A percentile compares a stretch with the other conserved stretches of the same genome.
phyloP scores from a whole-genome alignment of 768 basidiomycete genomes.

The Pulveroboletus sp. region DNA sequence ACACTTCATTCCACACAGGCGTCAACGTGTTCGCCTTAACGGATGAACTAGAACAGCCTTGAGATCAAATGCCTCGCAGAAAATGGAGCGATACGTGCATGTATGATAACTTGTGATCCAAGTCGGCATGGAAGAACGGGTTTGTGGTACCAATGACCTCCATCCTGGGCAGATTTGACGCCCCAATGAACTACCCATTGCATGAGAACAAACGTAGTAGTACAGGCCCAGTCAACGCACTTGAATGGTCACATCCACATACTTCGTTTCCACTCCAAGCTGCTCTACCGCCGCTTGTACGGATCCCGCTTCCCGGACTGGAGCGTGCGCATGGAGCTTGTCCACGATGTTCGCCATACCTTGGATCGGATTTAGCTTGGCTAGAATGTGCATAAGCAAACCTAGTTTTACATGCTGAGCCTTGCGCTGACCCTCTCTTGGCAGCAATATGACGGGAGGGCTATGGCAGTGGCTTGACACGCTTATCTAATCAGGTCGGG shows the following conservation, averaged over 20 bases:
- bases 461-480: too few relatives aligned
- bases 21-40: conserved; percentile 53
- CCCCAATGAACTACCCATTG: conserved; percentile 60
- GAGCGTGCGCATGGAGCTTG: conserved; percentile 2
- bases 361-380: conserved; percentile 14
- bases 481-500: too few relatives aligned
- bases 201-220: conserved; percentile 4
- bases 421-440: neutral
- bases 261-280: conserved; percentile 39
- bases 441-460: too few relatives aligned
- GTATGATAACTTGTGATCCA: conserved; percentile 63
- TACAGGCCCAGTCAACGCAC: conserved; percentile 26
- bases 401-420: neutral
- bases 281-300: conserved; percentile 32
- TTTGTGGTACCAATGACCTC: conserved; percentile 63
- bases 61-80: neutral
- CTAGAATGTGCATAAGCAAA: neutral
- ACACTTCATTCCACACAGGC: conserved; percentile 77
- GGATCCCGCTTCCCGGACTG: conserved; percentile 2
- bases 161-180: conserved; percentile 66
- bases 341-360: conserved; percentile 13
- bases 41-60: conserved; percentile 48
- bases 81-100: conserved; percentile 43
- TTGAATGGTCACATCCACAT: conserved; percentile 58
- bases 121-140: conserved; percentile 68